A percentile compares a stretch with the other conserved stretches of the same genome.
phyloP scores from a whole-genome alignment of 768 basidiomycete genomes.

The Multifurca ochricompacta region DNA sequence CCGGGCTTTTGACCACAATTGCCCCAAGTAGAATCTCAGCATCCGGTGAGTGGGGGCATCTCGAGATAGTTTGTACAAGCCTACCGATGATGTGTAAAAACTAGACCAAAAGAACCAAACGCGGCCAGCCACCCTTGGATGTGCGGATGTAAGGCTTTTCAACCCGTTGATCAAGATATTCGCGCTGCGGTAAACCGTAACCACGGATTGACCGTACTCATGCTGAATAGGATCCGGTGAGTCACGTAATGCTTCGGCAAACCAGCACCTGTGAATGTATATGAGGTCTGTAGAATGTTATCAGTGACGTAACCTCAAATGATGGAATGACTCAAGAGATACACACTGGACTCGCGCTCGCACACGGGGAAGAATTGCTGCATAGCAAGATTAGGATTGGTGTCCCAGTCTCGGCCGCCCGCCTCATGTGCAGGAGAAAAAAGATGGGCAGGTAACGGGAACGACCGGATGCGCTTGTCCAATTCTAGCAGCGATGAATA shows the following conservation, averaged over 20 bases:
- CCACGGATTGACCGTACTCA: slow-evolving; percentile 39
- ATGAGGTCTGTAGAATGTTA: slow-evolving; percentile 18
- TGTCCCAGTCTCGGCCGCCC: slow-evolving; percentile 32
- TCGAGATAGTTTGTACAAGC: slow-evolving; percentile 12
- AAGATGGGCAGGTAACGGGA: slow-evolving; percentile 39
- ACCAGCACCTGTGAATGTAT: slow-evolving; percentile 39
- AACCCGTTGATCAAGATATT: slow-evolving; percentile 36
- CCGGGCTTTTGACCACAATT: slow-evolving; percentile 39
- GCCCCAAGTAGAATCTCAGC: slow-evolving; percentile 39
- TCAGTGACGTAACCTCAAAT: neutral
- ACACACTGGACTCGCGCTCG: slow-evolving; percentile 41
- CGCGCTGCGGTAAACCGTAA: slow-evolving; percentile 38
- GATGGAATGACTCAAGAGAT: neutral
- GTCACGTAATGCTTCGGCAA: slow-evolving; percentile 39
- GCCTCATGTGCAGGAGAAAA: slow-evolving; percentile 33
- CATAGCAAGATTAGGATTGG: slow-evolving; percentile 33
- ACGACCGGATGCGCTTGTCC: slow-evolving; percentile 45
- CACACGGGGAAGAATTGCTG: slow-evolving; percentile 39
- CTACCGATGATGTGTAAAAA: slow-evolving; percentile 42
- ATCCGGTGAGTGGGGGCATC: neutral
- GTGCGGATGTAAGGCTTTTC: slow-evolving; percentile 30
- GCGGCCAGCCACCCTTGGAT: slow-evolving; percentile 29
- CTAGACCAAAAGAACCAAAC: slow-evolving; percentile 48
- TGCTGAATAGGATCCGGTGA: slow-evolving; percentile 36
- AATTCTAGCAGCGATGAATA: slow-evolving; percentile 42